Percentiles rank a stretch among this genome's conserved stretches.
phyloP scores from a whole-genome alignment of 768 basidiomycete species.

The Mycena maculata region DNA sequence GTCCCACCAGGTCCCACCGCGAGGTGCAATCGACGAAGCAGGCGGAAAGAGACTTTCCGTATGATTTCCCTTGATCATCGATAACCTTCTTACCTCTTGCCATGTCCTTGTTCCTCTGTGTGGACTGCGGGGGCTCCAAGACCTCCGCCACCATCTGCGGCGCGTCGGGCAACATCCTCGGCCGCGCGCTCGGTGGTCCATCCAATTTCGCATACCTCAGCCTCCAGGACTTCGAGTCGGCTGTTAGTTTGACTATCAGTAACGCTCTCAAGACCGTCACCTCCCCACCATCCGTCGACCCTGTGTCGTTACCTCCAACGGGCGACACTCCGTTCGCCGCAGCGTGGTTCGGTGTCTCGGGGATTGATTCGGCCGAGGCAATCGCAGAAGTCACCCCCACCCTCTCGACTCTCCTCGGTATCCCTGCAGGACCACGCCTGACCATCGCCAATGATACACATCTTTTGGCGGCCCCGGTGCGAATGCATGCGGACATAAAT shows the following conservation, averaged over 20 bases:
- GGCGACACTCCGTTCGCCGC: slow-evolving; percentile 60
- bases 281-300: slow-evolving; percentile 48
- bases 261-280: slow-evolving; percentile 64
- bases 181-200: slow-evolving; percentile 77
- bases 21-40: too few species aligned
- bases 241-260: slow-evolving; percentile 63
- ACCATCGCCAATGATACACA: slow-evolving; percentile 85
- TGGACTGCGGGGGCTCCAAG: slow-evolving; percentile 92
- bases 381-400: slow-evolving; percentile 64
- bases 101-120: slow-evolving; percentile 80
- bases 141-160: slow-evolving; percentile 81
- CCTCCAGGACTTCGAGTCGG: slow-evolving; percentile 65
- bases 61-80: slow-evolving; percentile 3
- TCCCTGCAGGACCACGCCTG: slow-evolving; percentile 67
- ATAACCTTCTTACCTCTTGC: too few species aligned
- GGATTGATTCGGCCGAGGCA: slow-evolving; percentile 79
- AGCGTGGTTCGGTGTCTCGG: slow-evolving; percentile 88
- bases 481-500: slow-evolving; percentile 65
- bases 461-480: slow-evolving; percentile 84
- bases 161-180: slow-evolving; percentile 67
- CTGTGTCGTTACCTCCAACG: slow-evolving; percentile 52
- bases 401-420: slow-evolving; percentile 66
- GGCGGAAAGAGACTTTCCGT: too few species aligned
- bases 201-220: slow-evolving; percentile 90
- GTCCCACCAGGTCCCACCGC: too few species aligned